These are phyloP conservation scores for Backusella westeae DNA, from an alignment of 192 early-diverging fungal genomes.

Conservation along the genomic window DNA sequence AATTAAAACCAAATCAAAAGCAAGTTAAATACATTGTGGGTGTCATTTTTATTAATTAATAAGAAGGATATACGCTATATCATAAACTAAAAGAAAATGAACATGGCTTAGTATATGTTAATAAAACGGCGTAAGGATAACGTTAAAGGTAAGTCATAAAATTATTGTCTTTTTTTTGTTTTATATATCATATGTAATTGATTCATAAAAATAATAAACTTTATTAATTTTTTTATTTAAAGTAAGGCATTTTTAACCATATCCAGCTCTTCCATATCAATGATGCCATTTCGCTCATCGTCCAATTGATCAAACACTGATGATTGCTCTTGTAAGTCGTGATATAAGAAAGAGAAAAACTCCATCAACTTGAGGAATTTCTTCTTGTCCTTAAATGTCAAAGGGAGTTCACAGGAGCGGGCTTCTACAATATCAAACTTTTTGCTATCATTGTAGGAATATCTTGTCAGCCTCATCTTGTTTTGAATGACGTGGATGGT, in stretches of 20 bases:
- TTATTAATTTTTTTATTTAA: too few species aligned
- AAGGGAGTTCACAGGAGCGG: not conserved
- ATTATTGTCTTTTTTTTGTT: too few species aligned
- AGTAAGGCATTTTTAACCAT: not conserved
- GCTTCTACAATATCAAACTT: not conserved
- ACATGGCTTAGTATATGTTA: too few species aligned
- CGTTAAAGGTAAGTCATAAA: too few species aligned
- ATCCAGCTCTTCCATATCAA: not conserved
- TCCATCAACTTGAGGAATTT: not conserved
- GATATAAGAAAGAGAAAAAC: not conserved
- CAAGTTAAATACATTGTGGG: too few species aligned
- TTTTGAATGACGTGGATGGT: not conserved
- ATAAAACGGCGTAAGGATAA: too few species aligned
- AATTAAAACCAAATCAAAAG: too few species aligned
- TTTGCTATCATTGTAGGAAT: not conserved
- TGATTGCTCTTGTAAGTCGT: not conserved
- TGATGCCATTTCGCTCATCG: not conserved
- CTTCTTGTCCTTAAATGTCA: not conserved
- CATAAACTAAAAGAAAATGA: too few species aligned
- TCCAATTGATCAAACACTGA: not conserved
- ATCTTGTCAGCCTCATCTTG: not conserved
- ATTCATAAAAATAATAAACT: too few species aligned
- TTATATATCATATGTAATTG: too few species aligned
- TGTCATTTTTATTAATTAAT: too few species aligned
- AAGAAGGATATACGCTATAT: too few species aligned